Conservation (phyloP, 169 alveolate genomes). For the Cryptosporidium muris region DNA sequence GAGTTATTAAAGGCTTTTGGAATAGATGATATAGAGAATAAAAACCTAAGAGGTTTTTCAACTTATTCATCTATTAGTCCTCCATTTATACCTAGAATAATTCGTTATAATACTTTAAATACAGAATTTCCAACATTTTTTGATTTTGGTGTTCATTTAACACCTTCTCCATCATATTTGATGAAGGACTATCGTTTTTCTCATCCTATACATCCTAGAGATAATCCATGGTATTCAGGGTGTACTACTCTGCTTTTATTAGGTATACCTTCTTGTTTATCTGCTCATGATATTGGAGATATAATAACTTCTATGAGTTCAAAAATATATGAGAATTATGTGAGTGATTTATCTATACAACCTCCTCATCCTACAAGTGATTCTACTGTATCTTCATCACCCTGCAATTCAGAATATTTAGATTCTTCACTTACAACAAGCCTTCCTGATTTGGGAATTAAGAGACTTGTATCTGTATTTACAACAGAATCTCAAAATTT, state of each 20-base stretch:
- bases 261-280: conserved; percentile 53
- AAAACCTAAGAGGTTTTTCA: neutral
- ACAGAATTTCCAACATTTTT: conserved; percentile 23
- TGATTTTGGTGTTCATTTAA: conserved; percentile 45
- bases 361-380: no score
- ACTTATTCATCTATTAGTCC: conserved; percentile 9
- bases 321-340: neutral
- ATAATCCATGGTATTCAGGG: conserved; percentile 68
- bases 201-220: conserved; percentile 22
- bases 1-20: conserved; percentile 31
- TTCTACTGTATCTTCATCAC: no score
- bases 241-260: conserved; percentile 18
- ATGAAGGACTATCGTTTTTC: conserved; percentile 13
- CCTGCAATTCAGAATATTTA: no score
- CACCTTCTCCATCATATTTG: conserved; percentile 38
- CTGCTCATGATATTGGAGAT: conserved; percentile 1
- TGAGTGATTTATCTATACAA: neutral
- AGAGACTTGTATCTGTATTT: conserved; percentile 17
- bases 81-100: conserved; percentile 40
- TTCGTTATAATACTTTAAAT: conserved; percentile 35
- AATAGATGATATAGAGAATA: conserved; percentile 2
- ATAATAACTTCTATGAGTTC: conserved; percentile 5
- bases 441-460: conserved; percentile 28
- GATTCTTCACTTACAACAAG: neutral
- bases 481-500: conserved; percentile 35